Conservation (phyloP, 2,329 filamentous ascomycete species). For the Whalleya microplaca region DNA sequence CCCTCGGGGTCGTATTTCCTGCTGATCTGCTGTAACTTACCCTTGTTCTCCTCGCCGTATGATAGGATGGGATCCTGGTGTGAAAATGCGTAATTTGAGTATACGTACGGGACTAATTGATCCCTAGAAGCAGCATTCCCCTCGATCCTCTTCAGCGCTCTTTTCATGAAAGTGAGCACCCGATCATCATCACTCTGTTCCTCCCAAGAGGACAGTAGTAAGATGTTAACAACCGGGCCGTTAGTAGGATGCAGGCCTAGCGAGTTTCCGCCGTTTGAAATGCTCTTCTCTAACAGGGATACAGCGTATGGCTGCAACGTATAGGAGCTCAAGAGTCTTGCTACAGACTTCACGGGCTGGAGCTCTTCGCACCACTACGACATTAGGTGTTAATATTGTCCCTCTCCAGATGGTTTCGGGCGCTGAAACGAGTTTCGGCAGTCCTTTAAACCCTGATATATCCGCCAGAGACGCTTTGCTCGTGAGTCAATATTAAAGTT, state of each 20-base stretch:
- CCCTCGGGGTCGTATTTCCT: slow-evolving; percentile 8
- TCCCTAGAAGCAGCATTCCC: slow-evolving; percentile 2
- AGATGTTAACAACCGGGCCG: slow-evolving; percentile 5
- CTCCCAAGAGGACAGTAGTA: slow-evolving; percentile 6
- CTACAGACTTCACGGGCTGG: slow-evolving; percentile 18
- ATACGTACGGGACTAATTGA: slow-evolving; percentile 4
- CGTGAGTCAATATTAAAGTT: too few species aligned
- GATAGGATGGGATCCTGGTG: slow-evolving; percentile 5
- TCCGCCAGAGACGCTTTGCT: too few species aligned
- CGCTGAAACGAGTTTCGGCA: too few species aligned
- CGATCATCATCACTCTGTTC: slow-evolving; percentile 6
- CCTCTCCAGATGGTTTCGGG: too few species aligned
- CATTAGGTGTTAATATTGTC: too few species aligned
- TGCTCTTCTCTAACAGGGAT: slow-evolving; percentile 20
- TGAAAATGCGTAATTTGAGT: slow-evolving; percentile 7
- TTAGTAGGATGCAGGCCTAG: slow-evolving; percentile 17
- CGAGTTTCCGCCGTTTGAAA: slow-evolving; percentile 19
- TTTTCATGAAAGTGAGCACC: slow-evolving; percentile 5
- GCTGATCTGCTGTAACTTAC: slow-evolving; percentile 1
- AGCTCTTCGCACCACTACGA: slow-evolving; percentile 4
- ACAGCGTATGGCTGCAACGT: slow-evolving; percentile 26
- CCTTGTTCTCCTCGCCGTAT: slow-evolving; percentile 4
- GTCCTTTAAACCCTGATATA: too few species aligned
- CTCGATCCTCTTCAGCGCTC: slow-evolving; percentile 1
- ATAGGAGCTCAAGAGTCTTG: slow-evolving; percentile 19